Conservation (phyloP, 2,329 filamentous ascomycete genomes). For the Xylaria sp. region DNA sequence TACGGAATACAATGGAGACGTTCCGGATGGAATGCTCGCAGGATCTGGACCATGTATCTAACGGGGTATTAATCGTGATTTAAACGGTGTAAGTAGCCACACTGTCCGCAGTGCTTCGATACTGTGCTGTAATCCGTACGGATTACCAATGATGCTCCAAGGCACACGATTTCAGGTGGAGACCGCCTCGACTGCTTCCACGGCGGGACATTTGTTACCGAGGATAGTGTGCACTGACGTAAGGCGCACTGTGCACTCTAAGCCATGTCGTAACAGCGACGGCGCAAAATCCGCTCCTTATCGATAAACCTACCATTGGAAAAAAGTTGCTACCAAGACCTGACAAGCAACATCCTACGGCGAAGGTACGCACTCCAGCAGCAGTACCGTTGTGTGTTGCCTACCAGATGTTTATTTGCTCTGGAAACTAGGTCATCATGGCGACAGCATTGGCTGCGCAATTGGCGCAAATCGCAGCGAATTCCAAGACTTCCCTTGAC, state of each 20-base stretch:
- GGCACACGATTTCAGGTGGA: too few species aligned
- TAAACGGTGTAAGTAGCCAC: neutral
- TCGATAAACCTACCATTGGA: conserved; percentile 15
- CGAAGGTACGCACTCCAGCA: neutral
- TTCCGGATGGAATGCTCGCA: too few species aligned
- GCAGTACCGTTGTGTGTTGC: neutral
- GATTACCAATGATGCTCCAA: too few species aligned
- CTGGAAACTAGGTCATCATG: conserved; percentile 46
- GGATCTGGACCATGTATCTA: neutral
- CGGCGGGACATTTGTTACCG: neutral
- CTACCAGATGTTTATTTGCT: conserved; percentile 13
- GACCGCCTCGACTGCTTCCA: neutral
- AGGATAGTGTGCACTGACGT: neutral
- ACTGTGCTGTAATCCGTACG: too few species aligned
- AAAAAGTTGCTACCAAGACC: conserved; percentile 19
- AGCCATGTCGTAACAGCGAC: neutral
- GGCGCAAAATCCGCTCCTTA: conserved; percentile 1
- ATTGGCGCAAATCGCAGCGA: conserved; percentile 84
- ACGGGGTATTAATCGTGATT: neutral
- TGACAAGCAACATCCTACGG: neutral
- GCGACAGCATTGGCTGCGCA: conserved; percentile 85
- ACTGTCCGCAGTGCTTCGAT: neutral
- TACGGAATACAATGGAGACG: too few species aligned
- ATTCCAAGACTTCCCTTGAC: conserved; percentile 85
- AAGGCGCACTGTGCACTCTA: neutral